phyloP scores from a whole-genome alignment of 2,329 filamentous ascomycete genomes.

The Ceratocystis alfenasii region DNA sequence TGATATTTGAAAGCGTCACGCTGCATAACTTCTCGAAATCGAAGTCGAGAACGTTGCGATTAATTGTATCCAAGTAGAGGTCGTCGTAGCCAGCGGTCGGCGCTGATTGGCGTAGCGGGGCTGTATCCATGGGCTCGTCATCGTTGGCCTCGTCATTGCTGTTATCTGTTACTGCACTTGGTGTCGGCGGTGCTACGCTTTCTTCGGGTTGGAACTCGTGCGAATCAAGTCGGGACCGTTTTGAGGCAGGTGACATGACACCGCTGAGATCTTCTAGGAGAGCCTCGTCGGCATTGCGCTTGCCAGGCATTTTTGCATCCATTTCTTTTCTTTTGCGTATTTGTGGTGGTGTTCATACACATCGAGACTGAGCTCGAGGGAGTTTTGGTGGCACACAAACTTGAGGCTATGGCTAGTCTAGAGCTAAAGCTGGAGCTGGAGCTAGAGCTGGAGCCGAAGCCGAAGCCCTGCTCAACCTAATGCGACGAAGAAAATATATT shows the following conservation, averaged over 20 bases:
- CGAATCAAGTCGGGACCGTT: conserved; percentile 40
- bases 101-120: conserved; percentile 56
- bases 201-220: conserved; percentile 25
- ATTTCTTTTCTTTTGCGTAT: background rate
- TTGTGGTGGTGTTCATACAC: background rate
- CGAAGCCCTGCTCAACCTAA: background rate
- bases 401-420: no score
- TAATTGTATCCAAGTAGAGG: conserved; percentile 93
- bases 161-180: conserved; percentile 23
- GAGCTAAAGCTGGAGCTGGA: background rate
- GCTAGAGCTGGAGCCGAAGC: background rate
- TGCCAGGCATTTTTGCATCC: conserved; percentile 26
- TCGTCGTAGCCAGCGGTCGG: conserved; percentile 85
- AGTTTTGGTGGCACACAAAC: background rate
- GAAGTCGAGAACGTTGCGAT: conserved; percentile 85
- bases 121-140: conserved; percentile 32
- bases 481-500: background rate
- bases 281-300: conserved; percentile 49
- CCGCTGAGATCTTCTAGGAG: conserved; percentile 43
- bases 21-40: conserved; percentile 99
- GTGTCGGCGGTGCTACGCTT: conserved; percentile 17
- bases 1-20: conserved; percentile 91
- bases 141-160: conserved; percentile 35
- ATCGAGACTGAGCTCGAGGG: background rate
- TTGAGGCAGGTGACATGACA: conserved; percentile 46